Conservation (phyloP, 768 basidiomycete species). For the Mycena crocata region DNA sequence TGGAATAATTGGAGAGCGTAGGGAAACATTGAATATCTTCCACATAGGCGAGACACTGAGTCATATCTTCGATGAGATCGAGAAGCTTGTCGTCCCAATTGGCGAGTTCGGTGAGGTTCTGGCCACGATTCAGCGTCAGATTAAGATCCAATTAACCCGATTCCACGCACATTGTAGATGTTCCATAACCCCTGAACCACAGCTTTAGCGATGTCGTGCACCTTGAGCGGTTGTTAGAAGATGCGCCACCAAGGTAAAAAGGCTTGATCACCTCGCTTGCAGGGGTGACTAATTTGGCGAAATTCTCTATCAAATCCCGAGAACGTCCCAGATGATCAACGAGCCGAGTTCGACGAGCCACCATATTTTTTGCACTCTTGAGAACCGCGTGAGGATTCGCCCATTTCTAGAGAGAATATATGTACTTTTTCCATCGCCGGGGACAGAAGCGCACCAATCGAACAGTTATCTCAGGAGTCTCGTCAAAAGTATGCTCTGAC, state of each 20-base stretch:
- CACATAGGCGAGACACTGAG: not conserved
- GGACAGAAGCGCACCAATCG: slow-evolving; percentile 2
- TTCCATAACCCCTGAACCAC: not conserved
- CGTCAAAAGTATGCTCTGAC: slow-evolving; percentile 10
- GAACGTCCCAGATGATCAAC: slow-evolving; percentile 15
- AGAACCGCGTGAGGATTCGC: not conserved
- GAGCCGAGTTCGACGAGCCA: slow-evolving; percentile 8
- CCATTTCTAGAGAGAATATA: not conserved
- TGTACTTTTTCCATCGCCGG: not conserved
- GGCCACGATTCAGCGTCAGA: not conserved
- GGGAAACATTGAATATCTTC: slow-evolving; percentile 3
- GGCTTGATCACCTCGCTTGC: slow-evolving; percentile 13
- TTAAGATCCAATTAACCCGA: not conserved
- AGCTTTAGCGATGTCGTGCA: slow-evolving; percentile 15
- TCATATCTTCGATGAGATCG: slow-evolving; percentile 24
- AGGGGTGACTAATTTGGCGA: not conserved
- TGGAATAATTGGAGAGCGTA: not conserved
- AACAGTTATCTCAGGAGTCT: slow-evolving; percentile 15
- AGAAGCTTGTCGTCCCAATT: slow-evolving; percentile 19
- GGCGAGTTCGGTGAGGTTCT: slow-evolving; percentile 5
- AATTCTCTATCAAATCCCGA: not conserved
- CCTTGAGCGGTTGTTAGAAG: not conserved
- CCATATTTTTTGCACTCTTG: not conserved
- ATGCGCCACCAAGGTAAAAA: not conserved
- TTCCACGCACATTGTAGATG: slow-evolving; percentile 11